A percentile compares a stretch with the other conserved stretches of the same genome.
Conservation (phyloP, 768 basidiomycete genomes). For the Heimioporus sp. region DNA sequence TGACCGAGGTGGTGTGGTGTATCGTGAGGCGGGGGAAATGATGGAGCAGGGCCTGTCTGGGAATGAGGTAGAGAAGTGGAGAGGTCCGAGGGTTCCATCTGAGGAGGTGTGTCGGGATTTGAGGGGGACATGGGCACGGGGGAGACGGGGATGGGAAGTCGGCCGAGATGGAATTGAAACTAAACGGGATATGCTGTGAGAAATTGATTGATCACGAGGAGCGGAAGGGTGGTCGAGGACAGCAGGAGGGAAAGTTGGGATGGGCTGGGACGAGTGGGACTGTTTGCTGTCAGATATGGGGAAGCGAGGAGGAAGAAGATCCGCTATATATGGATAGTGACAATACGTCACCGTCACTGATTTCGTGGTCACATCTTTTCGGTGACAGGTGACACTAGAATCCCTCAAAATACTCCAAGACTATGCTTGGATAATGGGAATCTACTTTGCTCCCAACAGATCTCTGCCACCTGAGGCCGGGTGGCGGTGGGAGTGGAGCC, state of each 20-base stretch:
- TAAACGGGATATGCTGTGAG: conserved; percentile 13
- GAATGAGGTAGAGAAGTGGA: conserved; percentile 46
- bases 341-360: too few relatives aligned
- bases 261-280: conserved; percentile 32
- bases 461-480: too few relatives aligned
- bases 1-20: conserved; percentile 45
- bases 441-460: too few relatives aligned
- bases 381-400: too few relatives aligned
- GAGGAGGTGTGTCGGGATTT: not conserved
- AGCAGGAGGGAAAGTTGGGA: conserved; percentile 29
- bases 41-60: conserved; percentile 36
- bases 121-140: conserved; percentile 9
- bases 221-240: conserved; percentile 32
- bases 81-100: conserved; percentile 10
- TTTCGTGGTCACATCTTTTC: too few relatives aligned
- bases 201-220: conserved; percentile 28
- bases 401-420: too few relatives aligned
- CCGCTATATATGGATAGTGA: too few relatives aligned
- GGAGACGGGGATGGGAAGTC: conserved; percentile 18
- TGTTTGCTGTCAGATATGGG: conserved; percentile 38
- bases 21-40: conserved; percentile 40
- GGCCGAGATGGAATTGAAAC: conserved; percentile 15
- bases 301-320: conserved; percentile 23
- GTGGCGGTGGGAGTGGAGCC: too few relatives aligned
- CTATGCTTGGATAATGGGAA: too few relatives aligned